Evolutionary conservation across 1,139 yeast species (phyloP).

Genomic region (Pichia sp.): DNA sequence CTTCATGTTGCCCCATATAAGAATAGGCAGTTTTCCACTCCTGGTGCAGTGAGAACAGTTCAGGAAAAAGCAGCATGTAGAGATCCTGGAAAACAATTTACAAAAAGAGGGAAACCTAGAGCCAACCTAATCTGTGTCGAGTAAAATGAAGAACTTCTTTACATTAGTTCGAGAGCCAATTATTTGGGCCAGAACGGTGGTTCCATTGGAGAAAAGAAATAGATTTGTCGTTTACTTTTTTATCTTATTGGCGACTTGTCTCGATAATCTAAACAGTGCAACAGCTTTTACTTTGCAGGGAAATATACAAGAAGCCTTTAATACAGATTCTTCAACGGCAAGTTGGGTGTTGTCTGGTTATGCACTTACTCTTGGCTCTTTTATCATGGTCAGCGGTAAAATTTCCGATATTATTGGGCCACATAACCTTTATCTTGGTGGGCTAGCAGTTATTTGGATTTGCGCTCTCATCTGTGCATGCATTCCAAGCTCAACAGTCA

Average conservation of each 20-base stretch:
- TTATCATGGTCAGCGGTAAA: conserved; percentile 36
- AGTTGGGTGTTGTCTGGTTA: conserved; percentile 38
- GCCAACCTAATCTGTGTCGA: no score
- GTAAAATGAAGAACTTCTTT: no score
- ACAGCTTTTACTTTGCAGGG: conserved; percentile 29
- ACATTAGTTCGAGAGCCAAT: no score
- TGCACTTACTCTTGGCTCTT: conserved; percentile 36
- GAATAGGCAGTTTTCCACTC: no score
- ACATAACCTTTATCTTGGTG: conserved; percentile 27
- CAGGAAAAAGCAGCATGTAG: no score
- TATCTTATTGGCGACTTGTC: conserved; percentile 18
- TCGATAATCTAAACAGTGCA: conserved; percentile 32
- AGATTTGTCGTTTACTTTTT: conserved; percentile 18
- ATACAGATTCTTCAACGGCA: conserved; percentile 28
- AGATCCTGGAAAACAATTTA: no score
- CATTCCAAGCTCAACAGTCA: conserved; percentile 25
- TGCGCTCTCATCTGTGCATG: conserved; percentile 33
- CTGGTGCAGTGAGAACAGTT: no score
- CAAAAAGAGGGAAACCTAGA: no score
- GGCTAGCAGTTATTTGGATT: conserved; percentile 24
- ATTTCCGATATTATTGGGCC: conserved; percentile 36
- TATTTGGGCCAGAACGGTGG: no score
- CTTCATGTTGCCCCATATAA: no score
- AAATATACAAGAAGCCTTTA: conserved; percentile 27
- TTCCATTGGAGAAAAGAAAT: conserved; percentile 21